Conservation (phyloP, 176 grass and related monocot species). For the Rhynchospora tenuis region DNA sequence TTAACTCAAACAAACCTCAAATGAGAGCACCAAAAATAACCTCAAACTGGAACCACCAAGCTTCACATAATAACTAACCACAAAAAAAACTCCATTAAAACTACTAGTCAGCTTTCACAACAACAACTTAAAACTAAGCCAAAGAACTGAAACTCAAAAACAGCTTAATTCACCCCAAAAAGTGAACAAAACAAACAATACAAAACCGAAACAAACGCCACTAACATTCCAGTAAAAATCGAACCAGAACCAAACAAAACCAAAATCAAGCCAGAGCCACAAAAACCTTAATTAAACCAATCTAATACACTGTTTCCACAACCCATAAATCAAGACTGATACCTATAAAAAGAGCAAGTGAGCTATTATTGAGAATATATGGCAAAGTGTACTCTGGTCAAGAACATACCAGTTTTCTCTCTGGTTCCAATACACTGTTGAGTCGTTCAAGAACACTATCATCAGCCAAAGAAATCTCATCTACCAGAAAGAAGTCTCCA, state of each 20-base stretch:
- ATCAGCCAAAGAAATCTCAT: constrained; percentile 94
- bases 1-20: background rate
- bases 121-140: background rate
- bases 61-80: background rate
- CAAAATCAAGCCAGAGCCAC: background rate
- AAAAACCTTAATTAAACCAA: background rate
- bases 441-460: constrained; percentile 95
- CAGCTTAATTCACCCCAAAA: background rate
- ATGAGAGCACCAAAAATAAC: background rate
- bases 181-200: background rate
- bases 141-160: background rate
- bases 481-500: constrained; percentile 86
- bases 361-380: background rate
- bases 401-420: constrained; percentile 77
- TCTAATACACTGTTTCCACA: background rate
- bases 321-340: background rate
- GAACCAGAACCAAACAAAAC: background rate
- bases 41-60: background rate
- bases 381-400: background rate
- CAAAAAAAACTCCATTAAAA: background rate
- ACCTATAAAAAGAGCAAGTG: background rate
- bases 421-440: constrained; percentile 96
- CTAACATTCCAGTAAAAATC: no score
- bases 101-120: background rate
- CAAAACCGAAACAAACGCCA: background rate